Evolutionary conservation across 202 grass and related monocot species (phyloP), one percentile per base, ranked within the genome.

Genomic region (Carex sylvatica): DNA sequence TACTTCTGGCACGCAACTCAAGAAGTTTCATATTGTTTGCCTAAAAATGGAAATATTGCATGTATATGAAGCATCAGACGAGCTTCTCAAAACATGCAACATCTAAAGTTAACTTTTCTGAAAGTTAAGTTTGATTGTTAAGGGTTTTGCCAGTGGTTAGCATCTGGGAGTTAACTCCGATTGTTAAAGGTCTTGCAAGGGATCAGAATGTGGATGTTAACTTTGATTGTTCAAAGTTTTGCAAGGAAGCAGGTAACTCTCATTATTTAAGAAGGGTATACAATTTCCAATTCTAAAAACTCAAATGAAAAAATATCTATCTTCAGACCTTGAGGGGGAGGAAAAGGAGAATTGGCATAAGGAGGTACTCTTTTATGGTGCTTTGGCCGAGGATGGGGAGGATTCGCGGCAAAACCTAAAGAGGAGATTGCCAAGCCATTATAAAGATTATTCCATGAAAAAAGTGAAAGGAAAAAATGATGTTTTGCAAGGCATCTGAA

Each of bases 291-390:
- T 68, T 12, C 26, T 82, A 68, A 56, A 82, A 33, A 54, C 16
- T 69, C 15, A 69, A 77, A 82, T 64, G 16, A 35, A 22, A 16
- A 74, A 59, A 72, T 8, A 61, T 54, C n/a, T 79, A 74, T 56
- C 83, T 40, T 52, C 76, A 86, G 70, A 98, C 95, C 90, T 90
- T 95, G 82, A n/a, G 88, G 75, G 66, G 89, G 80, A 75, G 87
- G 84, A 58, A 88, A 80, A 78, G 90, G 90, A 74, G 90, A 85
- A 87, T 66, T 65, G 16, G 79, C 88, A 65, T 65, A 88, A 77
- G 80, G 42, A 35, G 85, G 83, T 69, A 40, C 28, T 63, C 76
- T 55, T 87, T 71, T 85, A 23, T 88, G 92, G 81, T 93, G 89
- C 69, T 86, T 95, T 82, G 83, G 72, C 7, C 35, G 46, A 88